Evolutionary conservation across 1,284 basidiomycete genomes (phyloP).

Genomic region (Caloboletus firmus): DNA sequence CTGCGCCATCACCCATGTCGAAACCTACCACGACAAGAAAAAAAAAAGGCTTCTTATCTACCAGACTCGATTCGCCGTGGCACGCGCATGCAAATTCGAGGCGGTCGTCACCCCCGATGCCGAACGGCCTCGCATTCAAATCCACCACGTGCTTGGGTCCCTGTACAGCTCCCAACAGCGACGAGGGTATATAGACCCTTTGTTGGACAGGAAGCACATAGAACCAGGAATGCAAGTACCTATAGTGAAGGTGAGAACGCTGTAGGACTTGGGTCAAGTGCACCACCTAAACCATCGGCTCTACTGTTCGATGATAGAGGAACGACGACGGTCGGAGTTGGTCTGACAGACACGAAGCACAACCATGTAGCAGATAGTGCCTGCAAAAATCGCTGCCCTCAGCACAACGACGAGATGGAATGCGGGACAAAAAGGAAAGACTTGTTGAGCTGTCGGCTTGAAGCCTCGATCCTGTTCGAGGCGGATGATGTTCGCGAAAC

Average conservation of each 20-base stretch:
- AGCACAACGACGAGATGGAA: not conserved
- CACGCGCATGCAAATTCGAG: not conserved
- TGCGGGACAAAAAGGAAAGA: not conserved
- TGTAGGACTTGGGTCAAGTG: not conserved
- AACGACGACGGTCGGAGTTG: not conserved
- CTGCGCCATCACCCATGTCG: not conserved
- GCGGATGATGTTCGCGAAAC: not conserved
- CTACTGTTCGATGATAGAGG: not conserved
- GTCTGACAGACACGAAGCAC: not conserved
- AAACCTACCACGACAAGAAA: not conserved
- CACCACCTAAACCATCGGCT: not conserved
- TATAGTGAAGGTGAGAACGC: not conserved
- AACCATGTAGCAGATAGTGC: not conserved
- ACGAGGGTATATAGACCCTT: not conserved
- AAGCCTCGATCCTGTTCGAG: not conserved
- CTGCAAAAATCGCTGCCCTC: not conserved
- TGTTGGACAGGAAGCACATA: not conserved
- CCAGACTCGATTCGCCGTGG: not conserved
- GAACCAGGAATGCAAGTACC: not conserved
- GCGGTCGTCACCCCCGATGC: not conserved
- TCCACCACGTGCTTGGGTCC: not conserved
- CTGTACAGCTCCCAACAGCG: not conserved
- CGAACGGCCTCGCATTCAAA: not conserved
- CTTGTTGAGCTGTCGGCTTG: not conserved
- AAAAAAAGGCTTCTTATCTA: not conserved